Conservation (phyloP, 2,329 filamentous ascomycete genomes). For the Tolypocladium capitatum region DNA sequence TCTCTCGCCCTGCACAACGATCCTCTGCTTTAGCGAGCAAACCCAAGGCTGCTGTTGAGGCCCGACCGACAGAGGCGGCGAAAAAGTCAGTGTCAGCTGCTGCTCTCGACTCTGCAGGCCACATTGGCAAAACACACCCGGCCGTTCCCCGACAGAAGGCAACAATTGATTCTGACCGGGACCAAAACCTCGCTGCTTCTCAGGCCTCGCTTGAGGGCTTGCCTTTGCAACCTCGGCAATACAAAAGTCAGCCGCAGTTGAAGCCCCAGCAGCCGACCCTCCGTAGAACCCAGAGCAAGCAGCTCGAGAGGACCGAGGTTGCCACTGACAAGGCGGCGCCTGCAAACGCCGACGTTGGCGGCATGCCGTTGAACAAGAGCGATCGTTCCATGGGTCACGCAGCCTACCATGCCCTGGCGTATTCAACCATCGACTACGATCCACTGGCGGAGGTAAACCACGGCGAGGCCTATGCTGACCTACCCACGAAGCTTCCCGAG, state of each 20-base stretch:
- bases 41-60: slow-evolving; percentile 10
- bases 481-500: slow-evolving; percentile 15
- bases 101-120: slow-evolving; percentile 5
- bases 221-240: slow-evolving; percentile 29
- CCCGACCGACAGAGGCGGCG: slow-evolving; percentile 10
- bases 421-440: slow-evolving; percentile 12
- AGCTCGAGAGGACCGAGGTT: slow-evolving; percentile 16
- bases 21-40: slow-evolving; percentile 9
- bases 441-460: slow-evolving; percentile 11
- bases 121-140: slow-evolving; percentile 8
- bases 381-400: slow-evolving; percentile 10
- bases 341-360: slow-evolving; percentile 3
- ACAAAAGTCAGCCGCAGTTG: slow-evolving; percentile 41
- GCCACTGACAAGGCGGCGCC: slow-evolving; percentile 1
- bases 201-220: slow-evolving; percentile 9
- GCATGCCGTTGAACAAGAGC: slow-evolving; percentile 2
- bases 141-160: slow-evolving; percentile 8
- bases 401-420: slow-evolving; percentile 15
- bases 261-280: slow-evolving; percentile 27
- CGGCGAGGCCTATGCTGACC: slow-evolving; percentile 11
- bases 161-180: slow-evolving; percentile 2
- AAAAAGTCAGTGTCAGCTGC: slow-evolving; percentile 10
- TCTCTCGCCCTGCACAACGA: slow-evolving; percentile 25
- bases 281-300: slow-evolving; percentile 31
- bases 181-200: background rate